Evolutionary conservation across 1,139 yeast genomes (phyloP).

Genomic region (Zygoascus hellenicus): DNA sequence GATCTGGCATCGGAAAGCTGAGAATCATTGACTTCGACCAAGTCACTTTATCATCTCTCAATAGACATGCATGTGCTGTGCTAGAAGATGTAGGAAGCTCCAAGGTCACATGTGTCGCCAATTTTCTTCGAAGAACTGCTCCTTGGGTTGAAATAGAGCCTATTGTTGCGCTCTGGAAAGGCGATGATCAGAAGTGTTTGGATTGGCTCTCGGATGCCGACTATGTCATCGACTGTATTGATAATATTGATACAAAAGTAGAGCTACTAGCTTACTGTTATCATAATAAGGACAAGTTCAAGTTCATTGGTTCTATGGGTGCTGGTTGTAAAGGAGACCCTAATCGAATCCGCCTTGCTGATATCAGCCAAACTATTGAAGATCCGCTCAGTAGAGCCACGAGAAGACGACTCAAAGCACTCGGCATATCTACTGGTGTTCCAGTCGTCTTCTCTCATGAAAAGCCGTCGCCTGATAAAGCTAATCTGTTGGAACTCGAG

Average conservation of each 20-base stretch:
- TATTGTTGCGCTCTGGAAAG: conserved; percentile 67
- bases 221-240: conserved; percentile 88
- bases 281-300: conserved; percentile 39
- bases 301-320: conserved; percentile 76
- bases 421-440: conserved; percentile 69
- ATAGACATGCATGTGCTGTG: conserved; percentile 91
- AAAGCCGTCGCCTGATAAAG: conserved; percentile 93
- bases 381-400: conserved; percentile 90
- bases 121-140: conserved; percentile 61
- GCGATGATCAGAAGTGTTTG: conserved; percentile 23
- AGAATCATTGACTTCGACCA: conserved; percentile 92
- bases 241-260: conserved; percentile 90
- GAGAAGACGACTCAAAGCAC: conserved; percentile 70
- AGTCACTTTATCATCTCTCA: conserved; percentile 83
- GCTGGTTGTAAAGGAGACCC: conserved; percentile 92
- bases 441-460: conserved; percentile 92
- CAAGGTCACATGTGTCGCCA: conserved; percentile 72
- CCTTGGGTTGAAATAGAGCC: conserved; percentile 90
- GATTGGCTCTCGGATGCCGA: conserved; percentile 47
- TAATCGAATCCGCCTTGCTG: conserved; percentile 73
- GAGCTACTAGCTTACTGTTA: conserved; percentile 75
- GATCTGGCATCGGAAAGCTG: conserved; percentile 79
- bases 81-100: conserved; percentile 84
- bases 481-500: conserved; percentile 74
- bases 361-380: conserved; percentile 75